A percentile compares a stretch with the other conserved stretches of the same genome.
Evolutionary conservation across 352 stramenopile genomes (phyloP).

Genomic region (Phytophthora agathidicida): DNA sequence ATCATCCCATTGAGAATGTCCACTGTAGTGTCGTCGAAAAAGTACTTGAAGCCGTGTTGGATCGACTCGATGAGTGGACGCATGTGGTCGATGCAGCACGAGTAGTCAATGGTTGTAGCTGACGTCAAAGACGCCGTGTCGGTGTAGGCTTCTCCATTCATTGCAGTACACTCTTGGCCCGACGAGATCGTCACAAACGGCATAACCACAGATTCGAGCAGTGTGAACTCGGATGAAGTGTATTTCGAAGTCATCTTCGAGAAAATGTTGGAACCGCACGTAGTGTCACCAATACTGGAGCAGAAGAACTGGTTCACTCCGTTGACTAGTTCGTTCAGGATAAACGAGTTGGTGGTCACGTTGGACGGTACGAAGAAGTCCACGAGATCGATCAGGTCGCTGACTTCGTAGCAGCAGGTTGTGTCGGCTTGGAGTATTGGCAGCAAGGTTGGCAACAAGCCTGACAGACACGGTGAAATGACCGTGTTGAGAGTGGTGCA

Average conservation of each 20-base stretch:
- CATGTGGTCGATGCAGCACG: conserved; percentile 50
- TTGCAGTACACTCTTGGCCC: conserved; percentile 44
- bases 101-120: conserved; percentile 46
- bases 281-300: conserved; percentile 33
- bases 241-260: conserved; percentile 53
- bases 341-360: conserved; percentile 42
- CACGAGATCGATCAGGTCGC: conserved; percentile 51
- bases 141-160: conserved; percentile 44
- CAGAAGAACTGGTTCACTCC: conserved; percentile 57
- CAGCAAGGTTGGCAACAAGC: conserved; percentile 38
- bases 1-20: conserved; percentile 60
- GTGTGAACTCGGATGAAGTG: conserved; percentile 34
- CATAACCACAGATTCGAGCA: conserved; percentile 53
- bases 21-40: conserved; percentile 40
- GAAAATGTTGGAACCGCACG: conserved; percentile 48
- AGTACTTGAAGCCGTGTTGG: conserved; percentile 40
- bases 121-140: conserved; percentile 42
- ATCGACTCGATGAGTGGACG: conserved; percentile 52
- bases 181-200: conserved; percentile 49
- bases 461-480: conserved; percentile 42
- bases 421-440: conserved; percentile 32
- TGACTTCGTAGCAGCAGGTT: conserved; percentile 50
- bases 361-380: conserved; percentile 51
- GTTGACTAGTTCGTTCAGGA: conserved; percentile 54
- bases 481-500: conserved; percentile 43